These are phyloP conservation scores for Furcasterigmium sp. DNA, from an alignment of 2,329 filamentous ascomycete genomes.

Conservation along the genomic window DNA sequence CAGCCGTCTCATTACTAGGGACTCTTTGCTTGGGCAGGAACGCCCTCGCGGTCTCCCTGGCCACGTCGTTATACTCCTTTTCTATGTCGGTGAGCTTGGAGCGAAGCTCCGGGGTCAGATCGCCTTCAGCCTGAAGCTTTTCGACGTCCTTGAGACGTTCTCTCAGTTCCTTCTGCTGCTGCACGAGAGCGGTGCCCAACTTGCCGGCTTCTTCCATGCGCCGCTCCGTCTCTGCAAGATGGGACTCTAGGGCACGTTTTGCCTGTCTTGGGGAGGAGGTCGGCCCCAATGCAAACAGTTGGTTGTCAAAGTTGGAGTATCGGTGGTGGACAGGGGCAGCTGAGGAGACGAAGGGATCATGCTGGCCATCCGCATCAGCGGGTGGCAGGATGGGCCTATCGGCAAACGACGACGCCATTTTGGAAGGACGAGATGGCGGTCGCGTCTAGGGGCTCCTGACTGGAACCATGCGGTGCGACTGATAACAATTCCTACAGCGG, in stretches of 20 bases:
- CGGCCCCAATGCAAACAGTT: conserved; percentile 74
- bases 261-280: conserved; percentile 76
- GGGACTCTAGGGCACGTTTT: conserved; percentile 82
- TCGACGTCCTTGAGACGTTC: conserved; percentile 83
- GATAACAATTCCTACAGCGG: too few relatives aligned
- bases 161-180: conserved; percentile 78
- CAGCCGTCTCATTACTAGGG: conserved; percentile 59
- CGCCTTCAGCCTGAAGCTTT: conserved; percentile 66
- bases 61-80: conserved; percentile 91
- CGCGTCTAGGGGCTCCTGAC: conserved; percentile 10
- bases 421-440: conserved; percentile 11
- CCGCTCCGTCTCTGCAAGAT: conserved; percentile 87
- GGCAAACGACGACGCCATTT: conserved; percentile 38
- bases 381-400: conserved; percentile 35
- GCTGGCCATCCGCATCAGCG: conserved; percentile 25
- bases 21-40: conserved; percentile 82
- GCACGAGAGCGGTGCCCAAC: conserved; percentile 78
- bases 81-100: conserved; percentile 82
- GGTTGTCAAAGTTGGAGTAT: conserved; percentile 77
- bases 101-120: conserved; percentile 78
- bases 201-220: conserved; percentile 88
- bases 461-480: neutral
- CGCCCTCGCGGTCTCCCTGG: conserved; percentile 80
- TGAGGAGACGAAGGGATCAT: conserved; percentile 54
- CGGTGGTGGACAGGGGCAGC: conserved; percentile 52